Conservation (phyloP, 768 basidiomycete genomes). For the Hericium erinaceus region DNA sequence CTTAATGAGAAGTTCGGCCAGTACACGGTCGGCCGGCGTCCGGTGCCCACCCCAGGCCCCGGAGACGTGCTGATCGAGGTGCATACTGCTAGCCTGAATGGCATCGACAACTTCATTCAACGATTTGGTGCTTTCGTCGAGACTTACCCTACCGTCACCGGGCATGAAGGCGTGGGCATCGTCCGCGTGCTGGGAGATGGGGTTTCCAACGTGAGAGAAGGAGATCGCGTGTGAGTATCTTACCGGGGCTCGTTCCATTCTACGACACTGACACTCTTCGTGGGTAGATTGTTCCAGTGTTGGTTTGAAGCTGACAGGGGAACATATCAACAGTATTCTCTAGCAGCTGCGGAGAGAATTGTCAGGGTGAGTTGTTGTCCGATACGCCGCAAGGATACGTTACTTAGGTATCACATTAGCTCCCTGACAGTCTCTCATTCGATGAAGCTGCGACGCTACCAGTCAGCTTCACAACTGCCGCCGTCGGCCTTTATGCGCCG, state of each 20-base stretch:
- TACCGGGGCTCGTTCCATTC: not conserved
- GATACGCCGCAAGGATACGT: not conserved
- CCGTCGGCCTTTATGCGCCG: conserved; percentile 15
- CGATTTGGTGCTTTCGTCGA: conserved; percentile 7
- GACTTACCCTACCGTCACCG: conserved; percentile 11
- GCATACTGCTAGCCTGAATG: conserved; percentile 1
- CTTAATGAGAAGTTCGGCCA: not conserved
- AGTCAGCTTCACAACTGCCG: conserved; percentile 17
- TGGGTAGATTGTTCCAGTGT: conserved; percentile 3
- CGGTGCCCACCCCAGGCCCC: conserved; percentile 7
- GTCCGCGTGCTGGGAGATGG: conserved; percentile 1
- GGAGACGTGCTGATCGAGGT: conserved; percentile 11
- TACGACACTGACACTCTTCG: not conserved
- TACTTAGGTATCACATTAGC: not conserved
- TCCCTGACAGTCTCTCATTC: conserved; percentile 15
- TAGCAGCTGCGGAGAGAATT: conserved; percentile 8
- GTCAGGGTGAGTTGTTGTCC: conserved; percentile 6
- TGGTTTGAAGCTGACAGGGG: conserved; percentile 1
- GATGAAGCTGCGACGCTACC: conserved; percentile 18
- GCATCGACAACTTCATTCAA: not conserved
- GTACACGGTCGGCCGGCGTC: not conserved
- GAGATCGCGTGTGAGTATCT: not conserved
- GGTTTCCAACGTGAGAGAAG: not conserved
- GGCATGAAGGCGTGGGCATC: conserved; percentile 4
- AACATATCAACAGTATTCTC: conserved; percentile 12